Evolutionary conservation across 164 flowering plant species (phyloP), one percentile per base, ranked within the genome.

Genomic region (Cinnamomum chago): DNA sequence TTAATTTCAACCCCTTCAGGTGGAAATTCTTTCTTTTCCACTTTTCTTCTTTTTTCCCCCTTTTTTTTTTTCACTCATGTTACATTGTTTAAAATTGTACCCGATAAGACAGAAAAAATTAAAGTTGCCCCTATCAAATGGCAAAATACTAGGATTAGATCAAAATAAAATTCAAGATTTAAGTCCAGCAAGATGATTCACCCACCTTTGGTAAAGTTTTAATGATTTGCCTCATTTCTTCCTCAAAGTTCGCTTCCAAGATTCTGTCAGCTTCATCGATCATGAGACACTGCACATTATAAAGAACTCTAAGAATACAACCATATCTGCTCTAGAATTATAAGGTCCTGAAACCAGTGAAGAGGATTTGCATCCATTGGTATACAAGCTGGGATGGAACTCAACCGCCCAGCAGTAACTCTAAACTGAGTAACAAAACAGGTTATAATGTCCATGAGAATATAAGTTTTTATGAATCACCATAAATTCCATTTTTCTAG

Each of bases 261-360:
- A 96, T 88, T 80, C 97, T 83, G 77, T 96, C 98, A 77, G 98
- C 99, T 87, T 96, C 98, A 86, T 94, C 99, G 77, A 94, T 90
- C 55, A 88, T 62, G n/a, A 96, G 89, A 83, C 94, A 90, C 98
- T 95, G 88, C 90, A 87, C 79, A 74, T 68, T 13, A 70, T 78
- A 68, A 65, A 68, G 50, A 62, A n/a, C 7, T 50, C 22, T 12
- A 66, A 62, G 67, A 14, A 52, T 30, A 51, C 25, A 9, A 55
- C n/a, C 30, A 50, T 5, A 64, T 40, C 50, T 35, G 22, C 50
- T 28, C 35, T 17, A 33, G 33, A 67, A 65, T 27, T 5, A 40
- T 7, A 40, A 6, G 47, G 47, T 40, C 47, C 47, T 40, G 11
- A 40, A 40, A 40, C 9, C 47, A 40, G 47, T 40, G 1, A 40